Base-by-base conservation (phyloP, 2,329 filamentous ascomycete species). In the Bertia moriformis region DNA sequence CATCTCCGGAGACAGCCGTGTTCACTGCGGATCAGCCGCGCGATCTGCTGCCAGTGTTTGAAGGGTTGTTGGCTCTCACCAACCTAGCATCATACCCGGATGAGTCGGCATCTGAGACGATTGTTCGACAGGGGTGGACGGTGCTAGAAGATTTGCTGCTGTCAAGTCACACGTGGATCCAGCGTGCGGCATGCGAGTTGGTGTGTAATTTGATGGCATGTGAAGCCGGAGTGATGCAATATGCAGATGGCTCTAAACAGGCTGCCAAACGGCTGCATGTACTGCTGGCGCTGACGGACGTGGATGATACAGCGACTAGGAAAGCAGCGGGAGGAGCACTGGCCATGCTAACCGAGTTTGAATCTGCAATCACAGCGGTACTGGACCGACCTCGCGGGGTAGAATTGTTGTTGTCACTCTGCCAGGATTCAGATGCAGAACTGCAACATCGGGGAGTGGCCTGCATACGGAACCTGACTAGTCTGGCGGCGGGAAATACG, bases 131-230 rank as follows among this genome's bases (percentile, higher is more conserved):
- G 12, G 32, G 12, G 7, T 35, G 32, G 32, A 17, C 32, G 7
- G 32, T 17, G 7, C 7, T 35, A 7, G 32, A 35, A 35, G 15
- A 35, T 15, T 15, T 35, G 10, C 32, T 35, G 10, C 32, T 35
- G 10, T 35, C 32, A 7, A 35, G 15, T 15, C 12, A 18, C 15
- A 7, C 12, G 7, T 7, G 12, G 32, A 17, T 35, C 7, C 32
- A 35, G 15, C 32, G 32, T 7, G 32, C 32, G 7, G 12, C 32
- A 18, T 35, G 32, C 15, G 32, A 35, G 17, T 18, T 35, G 15
- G 32, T 35, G 10, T 35, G 32, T 15, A 35, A 35, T 18, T 35
- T 35, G 15, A 35, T 35, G 32, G 17, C 32, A 7, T 35, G 32
- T 15, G 32, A 35, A 17, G 10, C 32, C 7, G 32, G 32, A 7